Base-by-base conservation (phyloP, 2,329 filamentous ascomycete genomes). In the Aspergillus phoenicis region DNA sequence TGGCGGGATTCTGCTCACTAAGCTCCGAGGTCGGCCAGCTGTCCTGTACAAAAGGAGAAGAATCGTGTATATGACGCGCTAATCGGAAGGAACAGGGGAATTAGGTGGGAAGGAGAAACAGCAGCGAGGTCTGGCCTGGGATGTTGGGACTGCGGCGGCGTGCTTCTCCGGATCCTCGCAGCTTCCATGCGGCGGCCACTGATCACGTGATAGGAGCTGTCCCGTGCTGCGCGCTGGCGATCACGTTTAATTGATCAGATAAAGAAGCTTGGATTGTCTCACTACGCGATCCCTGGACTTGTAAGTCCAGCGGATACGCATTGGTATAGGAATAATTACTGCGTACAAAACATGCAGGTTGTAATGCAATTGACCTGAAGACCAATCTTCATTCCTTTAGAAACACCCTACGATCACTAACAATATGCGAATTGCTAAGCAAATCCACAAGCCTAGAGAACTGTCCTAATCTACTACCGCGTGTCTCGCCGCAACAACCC, bases 131-230 rank as follows among this genome's bases (percentile, higher is more conserved):
- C 24, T 57, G 39, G 53, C 38, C 15, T 13, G 36, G 24, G 36
- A 22, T 51, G 47, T 61, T 55, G 59, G 13, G 33, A 36, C 11
- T 36, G 43, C 28, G 38, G 36, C 45, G 45, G 38, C 47, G 26
- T 58, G 56, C 47, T 58, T 49, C 56, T 57, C 55, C 55, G 55
- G 52, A 28, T 17, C 38, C 36, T 43, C 36, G n/a, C 52, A 55
- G 36, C 52, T 48, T 57, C 45, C 47, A 45, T 52, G 48, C 38
- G 47, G 48, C 48, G 22, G 24, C 26, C 47, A 15, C 28, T n/a
- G 8, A 28, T 58, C 56, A 58, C 56, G 56, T 58, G 56, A 58
- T 28, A 2, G 26, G 26, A 45, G 10, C 53, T 28, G 39, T 56
- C 53, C 53, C 53, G 53, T 56, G 52, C 52, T 43, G 22, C 41